phyloP scores from a whole-genome alignment of 768 basidiomycete species.

The Pleurotus tuber-regium region DNA sequence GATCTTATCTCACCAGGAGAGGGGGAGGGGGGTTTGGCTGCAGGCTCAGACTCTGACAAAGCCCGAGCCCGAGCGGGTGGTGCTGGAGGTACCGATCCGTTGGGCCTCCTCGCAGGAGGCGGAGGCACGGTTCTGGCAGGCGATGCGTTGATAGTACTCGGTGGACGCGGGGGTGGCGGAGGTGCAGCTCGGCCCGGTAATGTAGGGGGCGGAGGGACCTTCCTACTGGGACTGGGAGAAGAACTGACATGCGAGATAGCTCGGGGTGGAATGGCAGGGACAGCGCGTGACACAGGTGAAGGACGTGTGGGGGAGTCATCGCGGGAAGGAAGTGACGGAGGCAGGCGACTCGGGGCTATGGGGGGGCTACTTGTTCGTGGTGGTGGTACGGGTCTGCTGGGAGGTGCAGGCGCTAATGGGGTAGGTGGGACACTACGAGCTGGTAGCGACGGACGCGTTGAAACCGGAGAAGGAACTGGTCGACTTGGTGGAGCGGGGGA shows the following conservation, averaged over 20 bases:
- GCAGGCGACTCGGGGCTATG: conserved; percentile 25
- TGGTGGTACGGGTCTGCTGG: conserved; percentile 12
- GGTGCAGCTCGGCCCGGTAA: conserved; percentile 35
- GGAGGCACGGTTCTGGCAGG: conserved; percentile 35
- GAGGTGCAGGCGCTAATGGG: conserved; percentile 30
- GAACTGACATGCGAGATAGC: conserved; percentile 15
- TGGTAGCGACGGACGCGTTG: conserved; percentile 34
- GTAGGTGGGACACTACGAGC: conserved; percentile 41
- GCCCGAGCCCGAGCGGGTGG: conserved; percentile 39
- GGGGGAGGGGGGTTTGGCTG: conserved; percentile 25
- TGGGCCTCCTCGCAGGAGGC: conserved; percentile 32
- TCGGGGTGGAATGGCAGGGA: conserved; percentile 31
- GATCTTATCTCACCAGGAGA: conserved; percentile 27
- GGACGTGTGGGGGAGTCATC: conserved; percentile 12
- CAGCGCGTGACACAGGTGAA: conserved; percentile 22
- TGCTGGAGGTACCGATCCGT: conserved; percentile 19
- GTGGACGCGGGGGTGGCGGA: conserved; percentile 45
- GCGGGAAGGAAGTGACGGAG: conserved; percentile 24
- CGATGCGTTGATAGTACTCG: conserved; percentile 30
- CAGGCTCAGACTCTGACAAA: conserved; percentile 40
- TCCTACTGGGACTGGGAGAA: conserved; percentile 25
- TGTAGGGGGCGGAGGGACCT: conserved; percentile 33
- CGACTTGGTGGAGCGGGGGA: conserved; percentile 7
- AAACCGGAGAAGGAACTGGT: conserved; percentile 21
- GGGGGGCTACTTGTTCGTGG: conserved; percentile 27